phyloP scores from a whole-genome alignment of 257 asterid species.

The Verbena officinalis region DNA sequence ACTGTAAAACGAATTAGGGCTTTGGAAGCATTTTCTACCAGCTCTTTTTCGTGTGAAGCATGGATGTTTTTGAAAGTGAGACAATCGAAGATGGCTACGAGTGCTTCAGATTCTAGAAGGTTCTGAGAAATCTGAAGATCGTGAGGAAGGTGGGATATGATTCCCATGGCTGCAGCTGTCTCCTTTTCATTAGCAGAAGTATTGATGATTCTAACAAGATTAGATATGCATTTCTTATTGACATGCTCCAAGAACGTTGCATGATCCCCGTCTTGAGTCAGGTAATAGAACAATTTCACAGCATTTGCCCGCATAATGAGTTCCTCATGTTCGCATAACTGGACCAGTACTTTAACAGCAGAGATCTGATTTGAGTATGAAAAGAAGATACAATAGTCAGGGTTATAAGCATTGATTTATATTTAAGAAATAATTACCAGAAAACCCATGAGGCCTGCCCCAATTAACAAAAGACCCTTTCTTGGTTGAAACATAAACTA shows the following conservation, averaged over 20 bases:
- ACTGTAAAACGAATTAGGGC: slow-evolving; percentile 46
- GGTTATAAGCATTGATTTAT: no score
- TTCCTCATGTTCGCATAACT: slow-evolving; percentile 44
- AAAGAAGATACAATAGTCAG: neutral
- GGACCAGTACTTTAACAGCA: slow-evolving; percentile 46
- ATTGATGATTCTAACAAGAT: slow-evolving; percentile 38
- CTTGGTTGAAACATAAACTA: no score
- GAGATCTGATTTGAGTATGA: slow-evolving; percentile 34
- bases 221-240: slow-evolving; percentile 31
- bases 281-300: slow-evolving; percentile 40
- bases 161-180: slow-evolving; percentile 44
- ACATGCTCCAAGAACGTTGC: slow-evolving; percentile 39
- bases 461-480: no score
- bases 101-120: slow-evolving; percentile 40
- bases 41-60: slow-evolving; percentile 30
- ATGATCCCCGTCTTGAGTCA: slow-evolving; percentile 45
- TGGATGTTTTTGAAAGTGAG: slow-evolving; percentile 31
- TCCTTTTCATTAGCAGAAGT: slow-evolving; percentile 38
- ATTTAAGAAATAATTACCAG: no score
- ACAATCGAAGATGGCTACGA: slow-evolving; percentile 38
- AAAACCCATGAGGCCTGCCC: no score
- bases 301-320: slow-evolving; percentile 39
- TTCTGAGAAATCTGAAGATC: slow-evolving; percentile 23
- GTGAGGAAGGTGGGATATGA: slow-evolving; percentile 43
- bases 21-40: slow-evolving; percentile 36